phyloP scores from a whole-genome alignment of 1,139 yeast species.

The Yamadazyma membranifaciens region DNA sequence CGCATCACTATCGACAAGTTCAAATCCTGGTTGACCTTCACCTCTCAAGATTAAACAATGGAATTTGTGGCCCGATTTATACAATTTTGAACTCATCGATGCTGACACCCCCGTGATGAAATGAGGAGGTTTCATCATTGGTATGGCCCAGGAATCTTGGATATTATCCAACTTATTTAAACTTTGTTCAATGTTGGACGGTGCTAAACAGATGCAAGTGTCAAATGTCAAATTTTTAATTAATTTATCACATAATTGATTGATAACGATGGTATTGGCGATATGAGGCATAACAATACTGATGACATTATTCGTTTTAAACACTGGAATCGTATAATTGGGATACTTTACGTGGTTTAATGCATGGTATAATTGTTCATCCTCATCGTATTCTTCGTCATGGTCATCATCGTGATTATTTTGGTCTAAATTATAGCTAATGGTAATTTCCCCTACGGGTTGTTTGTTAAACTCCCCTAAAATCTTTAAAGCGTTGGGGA shows the following conservation, averaged over 20 bases:
- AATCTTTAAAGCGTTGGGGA: constrained; percentile 29
- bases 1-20: constrained; percentile 39
- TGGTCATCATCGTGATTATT: constrained; percentile 11
- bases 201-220: constrained; percentile 34
- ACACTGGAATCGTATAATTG: constrained; percentile 24
- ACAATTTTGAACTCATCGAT: constrained; percentile 33
- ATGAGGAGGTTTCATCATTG: constrained; percentile 52
- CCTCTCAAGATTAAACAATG: constrained; percentile 41
- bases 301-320: constrained; percentile 12
- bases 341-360: constrained; percentile 24
- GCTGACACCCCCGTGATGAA: constrained; percentile 53
- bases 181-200: constrained; percentile 32
- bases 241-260: constrained; percentile 26
- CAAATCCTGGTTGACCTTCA: constrained; percentile 60
- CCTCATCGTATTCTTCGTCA: constrained; percentile 49
- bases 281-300: constrained; percentile 34
- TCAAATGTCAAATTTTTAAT: constrained; percentile 11
- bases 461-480: constrained; percentile 20
- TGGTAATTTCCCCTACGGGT: constrained; percentile 21
- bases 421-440: constrained; percentile 21
- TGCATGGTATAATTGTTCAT: constrained; percentile 51
- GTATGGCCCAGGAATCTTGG: constrained; percentile 19
- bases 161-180: constrained; percentile 21
- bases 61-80: constrained; percentile 12
- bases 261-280: constrained; percentile 28